Evolutionary conservation across 2,329 filamentous ascomycete species (phyloP).

Genomic region (Trichoderma asperellum): DNA sequence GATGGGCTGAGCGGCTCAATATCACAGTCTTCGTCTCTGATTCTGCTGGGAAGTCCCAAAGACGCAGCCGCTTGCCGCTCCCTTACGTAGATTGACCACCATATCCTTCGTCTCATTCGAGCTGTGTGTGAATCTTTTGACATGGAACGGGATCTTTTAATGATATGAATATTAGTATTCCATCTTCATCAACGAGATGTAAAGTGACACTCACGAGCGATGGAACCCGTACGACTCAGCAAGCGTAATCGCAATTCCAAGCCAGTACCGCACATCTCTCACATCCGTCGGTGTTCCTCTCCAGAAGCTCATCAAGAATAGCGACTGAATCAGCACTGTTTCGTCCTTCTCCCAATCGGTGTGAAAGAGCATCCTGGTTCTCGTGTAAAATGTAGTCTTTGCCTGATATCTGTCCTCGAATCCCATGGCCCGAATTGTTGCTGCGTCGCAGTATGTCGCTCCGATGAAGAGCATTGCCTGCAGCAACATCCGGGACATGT

Average conservation of each 20-base stretch:
- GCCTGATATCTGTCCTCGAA: conserved; percentile 54
- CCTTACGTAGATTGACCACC: conserved; percentile 58
- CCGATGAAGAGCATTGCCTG: conserved; percentile 60
- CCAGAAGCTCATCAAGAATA: conserved; percentile 62
- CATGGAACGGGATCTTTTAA: conserved; percentile 36
- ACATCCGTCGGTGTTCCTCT: conserved; percentile 53
- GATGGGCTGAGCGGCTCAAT: conserved; percentile 41
- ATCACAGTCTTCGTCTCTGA: conserved; percentile 46
- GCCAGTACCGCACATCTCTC: conserved; percentile 55
- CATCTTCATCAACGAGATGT: no score
- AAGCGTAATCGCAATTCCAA: conserved; percentile 54
- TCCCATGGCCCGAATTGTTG: conserved; percentile 49
- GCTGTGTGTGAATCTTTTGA: conserved; percentile 37
- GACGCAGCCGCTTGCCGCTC: conserved; percentile 46
- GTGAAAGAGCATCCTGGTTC: conserved; percentile 56
- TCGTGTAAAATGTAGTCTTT: conserved; percentile 54
- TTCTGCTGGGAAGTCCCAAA: conserved; percentile 43
- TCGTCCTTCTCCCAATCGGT: conserved; percentile 57
- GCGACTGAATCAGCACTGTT: conserved; percentile 52
- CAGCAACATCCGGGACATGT: conserved; percentile 53
- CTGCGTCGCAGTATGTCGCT: conserved; percentile 56
- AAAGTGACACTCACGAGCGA: conserved; percentile 39
- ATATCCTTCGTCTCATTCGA: conserved; percentile 51
- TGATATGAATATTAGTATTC: not conserved
- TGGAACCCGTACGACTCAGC: conserved; percentile 55